These are phyloP conservation scores for Cordia subcordata DNA, from an alignment of 257 asterid genomes.

Conservation along the genomic window DNA sequence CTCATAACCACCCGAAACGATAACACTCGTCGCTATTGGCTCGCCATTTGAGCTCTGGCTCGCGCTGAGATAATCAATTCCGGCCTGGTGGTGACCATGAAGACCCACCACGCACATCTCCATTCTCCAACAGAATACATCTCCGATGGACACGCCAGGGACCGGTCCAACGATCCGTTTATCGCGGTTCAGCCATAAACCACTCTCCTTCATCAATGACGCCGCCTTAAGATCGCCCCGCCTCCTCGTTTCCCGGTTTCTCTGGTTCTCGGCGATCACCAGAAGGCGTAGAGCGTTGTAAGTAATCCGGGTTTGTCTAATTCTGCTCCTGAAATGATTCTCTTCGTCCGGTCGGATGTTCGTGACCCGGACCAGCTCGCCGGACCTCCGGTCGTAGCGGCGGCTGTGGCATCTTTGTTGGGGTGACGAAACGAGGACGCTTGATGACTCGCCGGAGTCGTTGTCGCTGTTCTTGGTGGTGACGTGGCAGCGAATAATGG, in stretches of 20 bases:
- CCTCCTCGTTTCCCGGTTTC: conserved; percentile 20
- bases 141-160: conserved; percentile 72
- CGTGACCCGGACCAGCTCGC: conserved; percentile 69
- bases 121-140: conserved; percentile 74
- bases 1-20: conserved; percentile 89
- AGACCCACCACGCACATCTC: conserved; percentile 74
- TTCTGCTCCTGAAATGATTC: conserved; percentile 35
- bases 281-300: conserved; percentile 65
- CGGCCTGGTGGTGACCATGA: conserved; percentile 88
- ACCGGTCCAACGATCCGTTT: conserved; percentile 71
- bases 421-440: conserved; percentile 22
- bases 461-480: conserved; percentile 2
- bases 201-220: conserved; percentile 43
- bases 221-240: conserved; percentile 72
- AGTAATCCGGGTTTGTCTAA: conserved; percentile 56
- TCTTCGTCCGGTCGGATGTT: conserved; percentile 56
- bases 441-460: conserved; percentile 26
- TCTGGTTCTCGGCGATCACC: conserved; percentile 43
- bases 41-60: conserved; percentile 74
- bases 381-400: conserved; percentile 44
- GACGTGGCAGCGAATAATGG: conserved; percentile 36
- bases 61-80: conserved; percentile 67
- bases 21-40: conserved; percentile 86
- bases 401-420: conserved; percentile 3
- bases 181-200: conserved; percentile 68